Evolutionary conservation across 1,139 yeast genomes (phyloP).

Genomic region (Protomyces lactucae-debilis): DNA sequence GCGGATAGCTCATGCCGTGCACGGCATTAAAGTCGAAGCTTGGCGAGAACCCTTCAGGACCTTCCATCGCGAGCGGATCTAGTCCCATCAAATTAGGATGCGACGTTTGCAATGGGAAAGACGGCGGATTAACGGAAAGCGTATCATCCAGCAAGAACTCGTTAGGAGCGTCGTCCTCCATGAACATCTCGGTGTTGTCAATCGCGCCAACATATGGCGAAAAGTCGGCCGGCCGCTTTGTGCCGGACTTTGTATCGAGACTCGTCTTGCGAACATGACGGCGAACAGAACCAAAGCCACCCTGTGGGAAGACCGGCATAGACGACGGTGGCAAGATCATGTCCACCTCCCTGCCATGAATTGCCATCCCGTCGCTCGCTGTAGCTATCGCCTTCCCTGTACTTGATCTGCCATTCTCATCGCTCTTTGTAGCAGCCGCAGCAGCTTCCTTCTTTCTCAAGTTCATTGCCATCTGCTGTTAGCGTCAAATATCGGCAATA

Average conservation of each 20-base stretch:
- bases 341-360: neutral
- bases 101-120: conserved; percentile 25
- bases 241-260: conserved; percentile 25
- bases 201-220: conserved; percentile 32
- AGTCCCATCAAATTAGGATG: conserved; percentile 19
- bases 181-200: neutral
- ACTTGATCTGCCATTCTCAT: neutral
- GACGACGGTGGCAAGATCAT: conserved; percentile 9
- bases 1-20: conserved; percentile 5
- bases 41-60: conserved; percentile 12
- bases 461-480: conserved; percentile 51
- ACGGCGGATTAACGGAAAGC: conserved; percentile 14
- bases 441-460: conserved; percentile 33
- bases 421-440: neutral
- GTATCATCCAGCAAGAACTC: conserved; percentile 31
- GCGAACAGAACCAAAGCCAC: conserved; percentile 12
- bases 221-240: conserved; percentile 35
- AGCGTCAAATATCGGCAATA: neutral
- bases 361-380: neutral
- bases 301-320: conserved; percentile 10
- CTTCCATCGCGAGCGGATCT: conserved; percentile 27
- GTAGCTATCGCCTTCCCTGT: neutral
- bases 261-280: conserved; percentile 9
- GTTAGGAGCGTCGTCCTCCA: conserved; percentile 23
- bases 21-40: conserved; percentile 7